phyloP scores from a whole-genome alignment of 371 early-diverging fungal genomes.

The Neoconidiobolus thromboides region DNA sequence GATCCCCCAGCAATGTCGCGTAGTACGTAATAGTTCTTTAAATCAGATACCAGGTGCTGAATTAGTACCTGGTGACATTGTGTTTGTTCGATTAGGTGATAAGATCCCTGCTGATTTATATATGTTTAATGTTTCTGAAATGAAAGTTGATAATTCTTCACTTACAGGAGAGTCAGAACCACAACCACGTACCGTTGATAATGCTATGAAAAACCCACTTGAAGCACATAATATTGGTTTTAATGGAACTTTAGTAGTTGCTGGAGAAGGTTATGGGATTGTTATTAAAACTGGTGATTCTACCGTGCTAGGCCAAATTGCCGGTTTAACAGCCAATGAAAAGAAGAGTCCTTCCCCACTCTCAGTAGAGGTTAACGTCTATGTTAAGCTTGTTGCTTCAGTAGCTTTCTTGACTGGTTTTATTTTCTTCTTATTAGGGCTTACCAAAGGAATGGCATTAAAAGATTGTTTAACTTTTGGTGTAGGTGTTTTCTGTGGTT shows the following conservation, averaged over 20 bases:
- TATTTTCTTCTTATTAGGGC: constrained; percentile 24
- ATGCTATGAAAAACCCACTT: constrained; percentile 15
- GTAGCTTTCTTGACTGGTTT: constrained; percentile 28
- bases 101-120: constrained; percentile 53
- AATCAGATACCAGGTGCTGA: neutral
- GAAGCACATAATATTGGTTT: constrained; percentile 30
- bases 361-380: constrained; percentile 43
- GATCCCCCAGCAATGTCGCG: constrained; percentile 64
- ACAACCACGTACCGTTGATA: neutral
- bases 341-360: constrained; percentile 26
- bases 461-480: constrained; percentile 34
- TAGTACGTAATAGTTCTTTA: neutral
- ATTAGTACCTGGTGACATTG: constrained; percentile 30
- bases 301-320: constrained; percentile 59
- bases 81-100: constrained; percentile 36
- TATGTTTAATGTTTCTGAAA: constrained; percentile 28
- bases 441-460: constrained; percentile 22
- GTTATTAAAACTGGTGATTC: constrained; percentile 34
- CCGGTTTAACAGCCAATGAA: constrained; percentile 23
- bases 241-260: constrained; percentile 35
- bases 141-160: constrained; percentile 41
- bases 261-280: constrained; percentile 35
- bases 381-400: constrained; percentile 38
- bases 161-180: constrained; percentile 46
- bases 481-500: constrained; percentile 47